These are phyloP conservation scores for Apiospora phragmitis DNA, from an alignment of 2,329 filamentous ascomycete species.

Conservation along the genomic window DNA sequence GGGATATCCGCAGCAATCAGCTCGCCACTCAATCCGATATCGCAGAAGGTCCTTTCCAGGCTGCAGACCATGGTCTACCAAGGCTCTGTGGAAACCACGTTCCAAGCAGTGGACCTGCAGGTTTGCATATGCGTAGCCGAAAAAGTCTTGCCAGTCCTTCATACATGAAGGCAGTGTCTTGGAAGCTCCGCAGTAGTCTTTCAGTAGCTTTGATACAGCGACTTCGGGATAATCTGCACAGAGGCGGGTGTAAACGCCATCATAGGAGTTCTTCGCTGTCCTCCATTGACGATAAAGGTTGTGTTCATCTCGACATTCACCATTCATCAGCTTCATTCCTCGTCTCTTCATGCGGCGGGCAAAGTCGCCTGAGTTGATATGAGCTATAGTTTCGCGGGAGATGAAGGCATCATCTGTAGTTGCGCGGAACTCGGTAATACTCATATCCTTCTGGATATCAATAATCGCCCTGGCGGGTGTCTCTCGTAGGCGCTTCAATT, in stretches of 20 bases:
- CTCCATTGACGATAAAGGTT: constrained; percentile 16
- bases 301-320: constrained; percentile 16
- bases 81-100: constrained; percentile 14
- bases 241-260: constrained; percentile 12
- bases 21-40: constrained; percentile 17
- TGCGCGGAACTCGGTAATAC: constrained; percentile 16
- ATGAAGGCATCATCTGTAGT: constrained; percentile 14
- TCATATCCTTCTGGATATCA: constrained; percentile 13
- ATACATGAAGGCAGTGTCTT: constrained; percentile 5
- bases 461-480: constrained; percentile 9
- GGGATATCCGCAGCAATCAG: constrained; percentile 9
- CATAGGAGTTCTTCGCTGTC: constrained; percentile 13
- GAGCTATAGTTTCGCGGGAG: constrained; percentile 2
- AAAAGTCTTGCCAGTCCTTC: constrained; percentile 15
- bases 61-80: constrained; percentile 12
- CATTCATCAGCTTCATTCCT: constrained; percentile 16
- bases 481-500: constrained; percentile 9
- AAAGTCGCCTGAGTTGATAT: constrained; percentile 15
- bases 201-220: constrained; percentile 4
- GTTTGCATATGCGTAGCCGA: constrained; percentile 15
- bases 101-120: constrained; percentile 16
- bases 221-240: constrained; percentile 14
- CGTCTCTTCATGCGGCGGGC: constrained; percentile 17
- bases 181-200: constrained; percentile 10
- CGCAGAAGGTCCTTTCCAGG: constrained; percentile 15